phyloP scores from a whole-genome alignment of 225 moss, liverwort and hornwort species.

The Bryum argenteum region DNA sequence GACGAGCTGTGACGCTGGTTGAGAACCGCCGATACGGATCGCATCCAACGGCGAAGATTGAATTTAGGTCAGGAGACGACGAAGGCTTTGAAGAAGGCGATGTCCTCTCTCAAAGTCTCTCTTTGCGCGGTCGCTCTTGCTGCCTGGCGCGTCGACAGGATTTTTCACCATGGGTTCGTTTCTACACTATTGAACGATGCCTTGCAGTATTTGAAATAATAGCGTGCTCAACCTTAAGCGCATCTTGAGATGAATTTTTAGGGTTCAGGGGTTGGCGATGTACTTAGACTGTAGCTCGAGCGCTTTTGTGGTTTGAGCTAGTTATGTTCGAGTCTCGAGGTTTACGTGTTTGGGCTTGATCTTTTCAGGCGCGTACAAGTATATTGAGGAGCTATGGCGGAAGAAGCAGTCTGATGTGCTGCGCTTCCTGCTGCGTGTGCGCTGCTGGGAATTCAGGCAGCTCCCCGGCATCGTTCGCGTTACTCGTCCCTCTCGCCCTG shows the following conservation, averaged over 20 bases:
- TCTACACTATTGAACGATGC: not conserved
- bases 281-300: not conserved
- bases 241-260: not conserved
- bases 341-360: not conserved
- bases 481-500: slow-evolving; percentile 83
- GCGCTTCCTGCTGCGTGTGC: slow-evolving; percentile 78
- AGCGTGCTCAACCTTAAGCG: fast-evolving
- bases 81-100: slow-evolving; percentile 35
- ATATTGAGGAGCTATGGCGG: slow-evolving; percentile 87
- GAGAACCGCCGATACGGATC: not conserved
- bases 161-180: slow-evolving; percentile 35
- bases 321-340: not conserved
- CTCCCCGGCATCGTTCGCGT: slow-evolving; percentile 88
- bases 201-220: too few species aligned
- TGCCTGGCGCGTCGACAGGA: not conserved
- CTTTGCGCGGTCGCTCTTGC: slow-evolving; percentile 27
- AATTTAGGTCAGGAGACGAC: not conserved
- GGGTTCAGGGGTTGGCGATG: slow-evolving; percentile 15
- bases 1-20: not conserved
- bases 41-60: not conserved
- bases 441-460: slow-evolving; percentile 95
- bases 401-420: slow-evolving; percentile 93
- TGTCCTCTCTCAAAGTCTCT: fast-evolving
- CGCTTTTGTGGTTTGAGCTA: not conserved
- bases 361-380: slow-evolving; percentile 76